Evolutionary conservation across 192 early-diverging fungal genomes (phyloP), one percentile per base, ranked within the genome.

Genomic region (Entomortierella chlamydospora): DNA sequence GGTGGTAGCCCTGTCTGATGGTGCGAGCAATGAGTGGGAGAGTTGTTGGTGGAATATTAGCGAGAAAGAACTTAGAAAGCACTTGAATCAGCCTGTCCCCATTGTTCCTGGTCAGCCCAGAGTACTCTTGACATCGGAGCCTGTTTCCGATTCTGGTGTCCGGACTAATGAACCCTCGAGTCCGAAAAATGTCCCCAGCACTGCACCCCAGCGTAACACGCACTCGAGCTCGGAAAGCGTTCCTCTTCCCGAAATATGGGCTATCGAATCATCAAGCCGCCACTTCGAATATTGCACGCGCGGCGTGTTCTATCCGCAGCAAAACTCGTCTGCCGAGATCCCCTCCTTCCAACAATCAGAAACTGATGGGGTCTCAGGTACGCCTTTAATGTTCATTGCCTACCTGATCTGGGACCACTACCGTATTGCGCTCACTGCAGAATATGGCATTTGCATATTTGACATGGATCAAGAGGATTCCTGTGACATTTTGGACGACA

Each of bases 361-460:
- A 22, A 5, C 7, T 17, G 47, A 50, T 22, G 18, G 22, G 3
- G 7, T 7, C 52, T 26, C 11, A 3, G 34, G 34, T 10, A 10
- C 34, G 4, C 34, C 34, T 37, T 25, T 77, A 4, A 28, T 58
- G 25, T 68, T 77, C 34, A 52, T 69, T 4, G 74, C 74, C 2
- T 78, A 57, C 41, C n/a, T 78, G 18, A 56, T 70, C 1, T 78
- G 74, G 74, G 67, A 78, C 6, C 66, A 78, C 12, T 78, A 70
- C 29, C 30, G 74, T 4, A 70, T 78, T 22, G 18, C 61, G 0
- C 61, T 78, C 17, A 70, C 74, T 0, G 52, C 61, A 20, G 12
- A 64, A 8, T 53, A 60, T 28, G 67, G 74, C 2, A 55, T 78
- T 2, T 64, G 55, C 15, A 30, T 69, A 5, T 62, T 78, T 5